Conservation (phyloP, 2,329 filamentous ascomycete species). For the Colletotrichum cereale region DNA sequence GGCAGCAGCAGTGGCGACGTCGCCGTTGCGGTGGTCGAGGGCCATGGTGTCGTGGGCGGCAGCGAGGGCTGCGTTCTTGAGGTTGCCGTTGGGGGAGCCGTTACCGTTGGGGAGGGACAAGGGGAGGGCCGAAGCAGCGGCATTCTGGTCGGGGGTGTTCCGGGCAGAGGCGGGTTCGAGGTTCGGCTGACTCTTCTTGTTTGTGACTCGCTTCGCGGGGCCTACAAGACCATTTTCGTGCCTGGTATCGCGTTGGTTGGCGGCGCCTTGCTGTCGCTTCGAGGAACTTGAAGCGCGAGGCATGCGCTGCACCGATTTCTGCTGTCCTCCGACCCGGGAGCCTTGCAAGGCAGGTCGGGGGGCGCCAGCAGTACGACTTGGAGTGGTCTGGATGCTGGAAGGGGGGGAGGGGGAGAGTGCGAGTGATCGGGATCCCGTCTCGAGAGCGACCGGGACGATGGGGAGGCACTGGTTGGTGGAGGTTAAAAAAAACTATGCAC, state of each 20-base stretch:
- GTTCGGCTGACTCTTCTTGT: conserved; percentile 61
- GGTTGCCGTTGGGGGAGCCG: conserved; percentile 41
- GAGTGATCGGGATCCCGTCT: conserved; percentile 26
- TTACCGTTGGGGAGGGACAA: conserved; percentile 44
- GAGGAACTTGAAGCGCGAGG: conserved; percentile 70
- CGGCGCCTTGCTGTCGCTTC: conserved; percentile 73
- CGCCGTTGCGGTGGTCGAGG: conserved; percentile 56
- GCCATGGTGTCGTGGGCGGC: conserved; percentile 51
- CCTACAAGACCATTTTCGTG: conserved; percentile 91
- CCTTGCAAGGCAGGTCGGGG: conserved; percentile 48
- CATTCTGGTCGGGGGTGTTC: conserved; percentile 47
- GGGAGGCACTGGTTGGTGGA: conserved; percentile 5
- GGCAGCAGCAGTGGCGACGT: conserved; percentile 52
- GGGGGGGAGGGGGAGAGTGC: not conserved
- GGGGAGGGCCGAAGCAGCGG: conserved; percentile 41
- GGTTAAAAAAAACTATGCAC: conserved; percentile 37
- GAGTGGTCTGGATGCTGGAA: conserved; percentile 37
- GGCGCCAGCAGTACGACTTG: conserved; percentile 51
- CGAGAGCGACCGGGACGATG: conserved; percentile 41
- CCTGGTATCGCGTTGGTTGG: conserved; percentile 77
- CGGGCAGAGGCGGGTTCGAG: conserved; percentile 52
- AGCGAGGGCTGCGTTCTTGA: conserved; percentile 38
- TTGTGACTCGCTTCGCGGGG: conserved; percentile 54
- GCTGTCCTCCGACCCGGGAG: conserved; percentile 53
- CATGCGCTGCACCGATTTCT: conserved; percentile 62